phyloP scores from a whole-genome alignment of 73 alveolate genomes.

The Halteria grandinella region DNA sequence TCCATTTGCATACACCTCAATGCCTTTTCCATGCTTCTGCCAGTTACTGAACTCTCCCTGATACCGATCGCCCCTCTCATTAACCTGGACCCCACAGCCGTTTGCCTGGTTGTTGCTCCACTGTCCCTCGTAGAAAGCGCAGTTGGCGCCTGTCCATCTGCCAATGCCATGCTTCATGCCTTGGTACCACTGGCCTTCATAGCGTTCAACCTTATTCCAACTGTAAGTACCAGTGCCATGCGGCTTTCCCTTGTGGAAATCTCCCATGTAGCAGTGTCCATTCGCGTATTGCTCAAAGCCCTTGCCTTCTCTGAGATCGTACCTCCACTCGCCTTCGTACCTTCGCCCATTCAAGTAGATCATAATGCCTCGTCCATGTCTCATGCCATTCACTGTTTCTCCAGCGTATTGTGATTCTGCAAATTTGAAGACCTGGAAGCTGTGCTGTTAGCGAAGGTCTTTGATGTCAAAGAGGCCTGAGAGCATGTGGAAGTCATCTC shows the following conservation, averaged over 20 bases:
- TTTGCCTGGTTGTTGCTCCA: conserved; percentile 65
- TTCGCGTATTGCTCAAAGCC: conserved; percentile 50
- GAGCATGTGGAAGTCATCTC: no score
- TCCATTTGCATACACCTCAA: conserved; percentile 65
- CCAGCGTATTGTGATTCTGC: no score
- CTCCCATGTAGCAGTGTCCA: conserved; percentile 39
- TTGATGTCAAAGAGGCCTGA: no score
- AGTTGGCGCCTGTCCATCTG: conserved; percentile 26
- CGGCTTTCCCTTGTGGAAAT: conserved; percentile 22
- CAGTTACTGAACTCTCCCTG: conserved; percentile 82
- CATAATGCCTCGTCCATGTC: conserved; percentile 65
- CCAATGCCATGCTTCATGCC: conserved; percentile 54
- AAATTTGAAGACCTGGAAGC: no score
- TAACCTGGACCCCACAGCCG: conserved; percentile 94
- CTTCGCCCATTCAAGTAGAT: conserved; percentile 53
- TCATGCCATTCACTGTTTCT: no score
- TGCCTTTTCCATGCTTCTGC: conserved; percentile 69
- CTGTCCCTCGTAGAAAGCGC: conserved; percentile 21
- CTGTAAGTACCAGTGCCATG: conserved; percentile 43
- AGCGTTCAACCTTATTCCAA: conserved; percentile 38
- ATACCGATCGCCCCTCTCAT: conserved; percentile 89
- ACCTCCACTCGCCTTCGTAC: conserved; percentile 70
- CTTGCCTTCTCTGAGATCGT: conserved; percentile 48
- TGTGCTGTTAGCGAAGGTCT: no score
- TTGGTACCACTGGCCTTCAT: conserved; percentile 54